Evolutionary conservation across 2,329 filamentous ascomycete genomes (phyloP).

Genomic region (Epichloe amarillans): DNA sequence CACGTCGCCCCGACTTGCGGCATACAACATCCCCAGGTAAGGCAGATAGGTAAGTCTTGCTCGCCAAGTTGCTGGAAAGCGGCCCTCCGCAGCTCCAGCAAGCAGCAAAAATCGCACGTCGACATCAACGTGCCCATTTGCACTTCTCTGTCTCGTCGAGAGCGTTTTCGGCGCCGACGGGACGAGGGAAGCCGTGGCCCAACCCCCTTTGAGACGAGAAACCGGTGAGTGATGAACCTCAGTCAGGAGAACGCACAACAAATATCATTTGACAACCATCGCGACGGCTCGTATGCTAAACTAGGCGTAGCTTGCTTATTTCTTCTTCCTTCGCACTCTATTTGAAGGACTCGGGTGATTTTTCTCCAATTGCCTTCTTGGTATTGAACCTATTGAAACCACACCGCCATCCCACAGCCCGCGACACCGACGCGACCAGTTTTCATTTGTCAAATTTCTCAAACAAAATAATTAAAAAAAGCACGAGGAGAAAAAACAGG

Average conservation of each 20-base stretch:
- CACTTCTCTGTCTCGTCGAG: background rate
- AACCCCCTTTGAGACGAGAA: background rate
- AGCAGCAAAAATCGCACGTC: background rate
- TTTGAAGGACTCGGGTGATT: background rate
- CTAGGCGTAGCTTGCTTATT: background rate
- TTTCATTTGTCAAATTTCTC: constrained; percentile 3
- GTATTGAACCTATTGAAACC: background rate
- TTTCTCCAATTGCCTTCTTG: background rate
- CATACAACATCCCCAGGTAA: constrained; percentile 6
- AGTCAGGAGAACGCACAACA: background rate
- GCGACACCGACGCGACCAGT: background rate
- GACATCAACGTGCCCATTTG: background rate
- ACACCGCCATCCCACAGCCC: background rate
- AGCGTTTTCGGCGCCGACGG: background rate
- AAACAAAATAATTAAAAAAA: background rate
- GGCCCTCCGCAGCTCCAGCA: constrained; percentile 2
- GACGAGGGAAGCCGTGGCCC: background rate
- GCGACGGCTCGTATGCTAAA: background rate
- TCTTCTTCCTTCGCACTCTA: background rate
- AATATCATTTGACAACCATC: background rate
- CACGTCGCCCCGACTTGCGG: constrained; percentile 2
- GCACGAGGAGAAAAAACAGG: background rate
- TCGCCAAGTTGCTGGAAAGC: constrained; percentile 5
- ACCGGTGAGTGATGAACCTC: constrained; percentile 2
- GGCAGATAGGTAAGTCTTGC: constrained; percentile 9